Evolutionary conservation across 331 rosid species (phyloP).

Genomic region (Arachis monticola): DNA sequence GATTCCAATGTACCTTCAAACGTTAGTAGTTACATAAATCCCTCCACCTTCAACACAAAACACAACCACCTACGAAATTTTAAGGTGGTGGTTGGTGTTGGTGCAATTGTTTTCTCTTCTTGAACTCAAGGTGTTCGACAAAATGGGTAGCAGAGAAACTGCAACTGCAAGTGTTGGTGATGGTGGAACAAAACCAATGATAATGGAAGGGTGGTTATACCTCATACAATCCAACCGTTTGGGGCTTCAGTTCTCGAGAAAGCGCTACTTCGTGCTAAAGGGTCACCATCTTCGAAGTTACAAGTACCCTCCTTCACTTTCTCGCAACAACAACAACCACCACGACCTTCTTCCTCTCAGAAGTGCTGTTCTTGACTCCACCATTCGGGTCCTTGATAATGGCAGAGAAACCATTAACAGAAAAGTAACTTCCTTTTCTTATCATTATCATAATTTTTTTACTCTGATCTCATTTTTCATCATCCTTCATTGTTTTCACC

Average conservation of each 20-base stretch:
- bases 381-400: conserved; percentile 76
- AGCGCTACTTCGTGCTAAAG: conserved; percentile 75
- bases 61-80: neutral
- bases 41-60: neutral
- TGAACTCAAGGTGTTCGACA: neutral
- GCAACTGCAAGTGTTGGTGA: neutral
- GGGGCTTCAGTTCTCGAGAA: conserved; percentile 74
- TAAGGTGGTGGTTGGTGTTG: neutral
- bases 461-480: neutral
- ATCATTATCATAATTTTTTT: neutral
- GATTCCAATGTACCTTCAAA: neutral
- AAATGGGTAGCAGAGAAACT: neutral
- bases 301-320: conserved; percentile 64
- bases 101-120: no score
- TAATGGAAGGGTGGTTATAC: conserved; percentile 84
- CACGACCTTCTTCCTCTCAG: conserved; percentile 46
- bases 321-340: conserved; percentile 54
- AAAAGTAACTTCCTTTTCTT: conserved; percentile 54
- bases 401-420: conserved; percentile 83
- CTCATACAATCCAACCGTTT: conserved; percentile 74
- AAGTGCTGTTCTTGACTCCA: conserved; percentile 76
- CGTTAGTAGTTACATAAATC: neutral
- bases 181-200: neutral
- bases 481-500: neutral
- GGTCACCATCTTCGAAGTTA: conserved; percentile 68